Evolutionary conservation across 768 basidiomycete species (phyloP).

Genomic region (Serpula lacrymans): DNA sequence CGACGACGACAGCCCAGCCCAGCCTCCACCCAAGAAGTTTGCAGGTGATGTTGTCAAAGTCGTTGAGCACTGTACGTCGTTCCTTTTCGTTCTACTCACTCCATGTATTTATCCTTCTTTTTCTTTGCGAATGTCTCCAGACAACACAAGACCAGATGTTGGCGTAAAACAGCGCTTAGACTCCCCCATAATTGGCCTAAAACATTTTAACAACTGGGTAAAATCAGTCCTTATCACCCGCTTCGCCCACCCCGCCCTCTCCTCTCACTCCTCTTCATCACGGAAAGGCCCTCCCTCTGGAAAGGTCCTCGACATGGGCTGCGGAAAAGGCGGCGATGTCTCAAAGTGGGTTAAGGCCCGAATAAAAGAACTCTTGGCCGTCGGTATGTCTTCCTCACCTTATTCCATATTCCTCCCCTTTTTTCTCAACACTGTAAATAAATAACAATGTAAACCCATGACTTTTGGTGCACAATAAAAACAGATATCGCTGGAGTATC

Average conservation of each 20-base stretch:
- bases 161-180: conserved; percentile 79
- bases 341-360: conserved; percentile 92
- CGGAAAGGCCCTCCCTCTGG: conserved; percentile 38
- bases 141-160: conserved; percentile 91
- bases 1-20: conserved; percentile 36
- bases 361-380: conserved; percentile 73
- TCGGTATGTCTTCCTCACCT: conserved; percentile 52
- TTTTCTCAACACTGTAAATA: not conserved
- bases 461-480: not conserved
- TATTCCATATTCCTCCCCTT: conserved; percentile 1
- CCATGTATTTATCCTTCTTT: conserved; percentile 1
- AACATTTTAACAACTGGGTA: conserved; percentile 99
- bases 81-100: conserved; percentile 3
- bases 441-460: no score
- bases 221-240: conserved; percentile 95
- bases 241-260: conserved; percentile 73
- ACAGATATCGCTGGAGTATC: conserved; percentile 89
- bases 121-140: conserved; percentile 36
- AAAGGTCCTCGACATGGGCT: conserved; percentile 93
- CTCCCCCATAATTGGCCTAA: conserved; percentile 95
- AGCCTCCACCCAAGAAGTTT: conserved; percentile 46
- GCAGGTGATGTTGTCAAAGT: conserved; percentile 72
- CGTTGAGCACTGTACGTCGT: conserved; percentile 71
- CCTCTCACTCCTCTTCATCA: conserved; percentile 23
- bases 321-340: conserved; percentile 98